Base-by-base conservation (phyloP, 139 green algal species). In the Ulvella scutata region DNA sequence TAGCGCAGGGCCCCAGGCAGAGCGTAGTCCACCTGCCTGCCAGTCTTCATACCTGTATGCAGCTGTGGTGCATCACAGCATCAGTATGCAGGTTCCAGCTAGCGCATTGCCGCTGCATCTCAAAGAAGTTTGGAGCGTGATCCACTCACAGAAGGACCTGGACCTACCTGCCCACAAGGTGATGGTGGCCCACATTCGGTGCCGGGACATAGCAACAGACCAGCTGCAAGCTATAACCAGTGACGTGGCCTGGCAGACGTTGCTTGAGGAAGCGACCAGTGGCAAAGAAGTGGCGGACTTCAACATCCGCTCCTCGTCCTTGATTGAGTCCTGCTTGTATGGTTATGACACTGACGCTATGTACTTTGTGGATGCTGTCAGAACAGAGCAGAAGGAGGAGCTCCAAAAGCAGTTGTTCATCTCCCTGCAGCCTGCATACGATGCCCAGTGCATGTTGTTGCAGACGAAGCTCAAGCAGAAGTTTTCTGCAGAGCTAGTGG, bases 141-240 rank as follows among this genome's bases (percentile, higher is more conserved):
- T 99, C 31, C 79, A 79, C 4, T 84, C 88, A 28, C 92, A 98
- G 82, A 95, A 94, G 79, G 94, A 99, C 85, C 89, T 99, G 62
- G 94, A 99, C 77, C 84, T 99, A 37, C 95, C 95, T 1, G 94
- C 95, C 0, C 95, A 99, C 86, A 94, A 93, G 85, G 91, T 93
- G 76, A 99, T 98, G 94, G 94, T 99, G 39, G 94, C 94, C 75
- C 97, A 94, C 73, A 91, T 98, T 20, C 83, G 94, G 0, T 99
- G 94, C 81, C 82, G 85, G 26, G 88, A 99, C 84, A 94, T 98
- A 38, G 76, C 80, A 35, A 51, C 67, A 13, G 89, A 91, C 21
- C 85, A 93, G 82, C 80, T 95, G 75, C 61, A 51, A 4, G 76
- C 77, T 2, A 84, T 97, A 43, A 6, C 40, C 21, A 37, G 36